A percentile compares a stretch with the other conserved stretches of the same genome.
phyloP scores from a whole-genome alignment of 1,139 yeast species.

The Geotrichum carabidarum region DNA sequence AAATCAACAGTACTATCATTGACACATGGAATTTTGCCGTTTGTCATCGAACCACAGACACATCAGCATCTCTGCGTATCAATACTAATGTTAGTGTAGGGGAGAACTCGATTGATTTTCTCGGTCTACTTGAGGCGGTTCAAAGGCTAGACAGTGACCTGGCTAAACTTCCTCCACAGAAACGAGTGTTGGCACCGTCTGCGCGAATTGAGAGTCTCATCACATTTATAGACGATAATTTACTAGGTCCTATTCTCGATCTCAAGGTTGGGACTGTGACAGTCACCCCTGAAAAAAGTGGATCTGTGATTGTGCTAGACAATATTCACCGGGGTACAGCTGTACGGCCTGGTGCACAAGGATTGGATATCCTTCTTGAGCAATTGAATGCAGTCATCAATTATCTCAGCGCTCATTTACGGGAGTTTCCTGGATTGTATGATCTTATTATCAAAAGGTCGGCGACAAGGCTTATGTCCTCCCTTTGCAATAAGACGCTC shows the following conservation, averaged over 20 bases:
- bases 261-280: conserved; percentile 19
- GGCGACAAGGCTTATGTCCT: conserved; percentile 24
- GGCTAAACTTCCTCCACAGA: conserved; percentile 13
- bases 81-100: conserved; percentile 18
- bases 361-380: conserved; percentile 18
- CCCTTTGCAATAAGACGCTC: conserved; percentile 24
- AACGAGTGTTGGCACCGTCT: conserved; percentile 14
- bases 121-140: conserved; percentile 21
- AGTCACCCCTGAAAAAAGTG: conserved; percentile 7
- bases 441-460: conserved; percentile 26
- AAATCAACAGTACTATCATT: conserved; percentile 20
- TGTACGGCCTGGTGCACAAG: conserved; percentile 2
- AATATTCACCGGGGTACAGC: not conserved
- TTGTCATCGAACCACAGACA: conserved; percentile 8
- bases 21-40: conserved; percentile 26
- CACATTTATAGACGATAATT: conserved; percentile 22
- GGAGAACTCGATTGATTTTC: conserved; percentile 17
- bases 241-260: conserved; percentile 26
- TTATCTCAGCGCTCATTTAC: conserved; percentile 23
- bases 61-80: not conserved
- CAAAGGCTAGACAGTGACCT: conserved; percentile 23
- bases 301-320: not conserved
- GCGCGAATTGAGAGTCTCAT: conserved; percentile 26
- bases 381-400: conserved; percentile 23
- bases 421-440: conserved; percentile 21